These are phyloP conservation scores for Rhodotorula taiwanensis DNA, from an alignment of 768 basidiomycete genomes.

Conservation along the genomic window DNA sequence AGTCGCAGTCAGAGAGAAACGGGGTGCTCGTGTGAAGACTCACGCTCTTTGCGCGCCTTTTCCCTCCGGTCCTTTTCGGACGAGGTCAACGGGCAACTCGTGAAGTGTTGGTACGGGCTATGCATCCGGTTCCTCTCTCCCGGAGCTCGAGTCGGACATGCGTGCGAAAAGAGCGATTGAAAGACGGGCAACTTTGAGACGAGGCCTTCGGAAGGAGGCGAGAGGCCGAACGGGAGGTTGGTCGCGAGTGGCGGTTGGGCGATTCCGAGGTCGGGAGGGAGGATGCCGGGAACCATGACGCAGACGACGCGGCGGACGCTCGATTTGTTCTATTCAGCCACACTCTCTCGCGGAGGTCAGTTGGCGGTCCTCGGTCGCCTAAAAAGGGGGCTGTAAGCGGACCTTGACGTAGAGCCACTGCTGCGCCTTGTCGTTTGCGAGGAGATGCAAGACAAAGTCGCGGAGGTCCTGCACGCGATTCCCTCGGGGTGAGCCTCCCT, in stretches of 20 bases:
- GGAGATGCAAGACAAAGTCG: conserved; percentile 72
- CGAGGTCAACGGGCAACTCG: conserved; percentile 68
- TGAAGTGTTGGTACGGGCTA: conserved; percentile 72
- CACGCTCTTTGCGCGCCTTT: conserved; percentile 45
- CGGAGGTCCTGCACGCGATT: conserved; percentile 62
- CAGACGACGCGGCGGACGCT: conserved; percentile 70
- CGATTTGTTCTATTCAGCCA: conserved; percentile 56
- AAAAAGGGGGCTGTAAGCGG: conserved; percentile 31
- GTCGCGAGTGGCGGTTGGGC: conserved; percentile 56
- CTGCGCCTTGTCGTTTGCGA: conserved; percentile 73
- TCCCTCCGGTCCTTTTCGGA: conserved; percentile 69
- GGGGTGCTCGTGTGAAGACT: conserved; percentile 41
- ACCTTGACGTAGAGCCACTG: conserved; percentile 84
- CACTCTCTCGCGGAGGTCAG: not conserved
- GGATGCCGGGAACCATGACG: conserved; percentile 79
- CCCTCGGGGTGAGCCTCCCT: not conserved
- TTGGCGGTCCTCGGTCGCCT: not conserved
- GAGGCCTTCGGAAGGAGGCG: conserved; percentile 37
- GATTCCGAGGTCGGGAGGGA: conserved; percentile 59
- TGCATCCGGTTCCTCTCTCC: conserved; percentile 81
- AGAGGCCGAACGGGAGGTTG: conserved; percentile 54
- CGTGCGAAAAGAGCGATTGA: conserved; percentile 72
- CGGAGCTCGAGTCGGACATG: conserved; percentile 84
- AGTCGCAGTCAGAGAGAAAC: not conserved
- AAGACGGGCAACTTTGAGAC: conserved; percentile 54